These are phyloP conservation scores for Leccinum subgranulosum DNA, from an alignment of 768 basidiomycete genomes.

Conservation along the genomic window DNA sequence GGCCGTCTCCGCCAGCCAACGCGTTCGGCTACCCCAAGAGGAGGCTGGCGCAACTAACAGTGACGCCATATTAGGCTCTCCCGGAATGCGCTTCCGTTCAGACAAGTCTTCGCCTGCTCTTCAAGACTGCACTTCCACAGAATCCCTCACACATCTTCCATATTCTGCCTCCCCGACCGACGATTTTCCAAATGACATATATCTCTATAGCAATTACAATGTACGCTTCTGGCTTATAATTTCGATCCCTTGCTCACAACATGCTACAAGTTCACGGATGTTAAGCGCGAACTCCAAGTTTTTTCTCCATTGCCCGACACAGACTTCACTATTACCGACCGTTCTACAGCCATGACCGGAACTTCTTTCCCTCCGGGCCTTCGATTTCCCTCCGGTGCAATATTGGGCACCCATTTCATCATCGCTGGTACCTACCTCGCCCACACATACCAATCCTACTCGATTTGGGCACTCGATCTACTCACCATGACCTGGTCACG, in stretches of 20 bases:
- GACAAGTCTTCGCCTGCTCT: conserved; percentile 40
- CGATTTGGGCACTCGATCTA: conserved; percentile 94
- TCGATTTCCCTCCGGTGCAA: conserved; percentile 92
- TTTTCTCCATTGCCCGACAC: conserved; percentile 77
- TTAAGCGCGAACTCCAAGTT: conserved; percentile 92
- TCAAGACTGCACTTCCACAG: conserved; percentile 53
- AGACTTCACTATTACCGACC: conserved; percentile 76
- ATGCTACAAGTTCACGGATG: conserved; percentile 75
- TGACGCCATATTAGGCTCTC: conserved; percentile 46
- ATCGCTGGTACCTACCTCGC: conserved; percentile 96
- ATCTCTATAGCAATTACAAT: conserved; percentile 95
- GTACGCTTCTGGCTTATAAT: conserved; percentile 40
- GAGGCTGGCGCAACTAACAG: conserved; percentile 45
- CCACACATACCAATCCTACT: conserved; percentile 90
- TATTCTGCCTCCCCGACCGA: conserved; percentile 72
- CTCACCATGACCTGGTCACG: conserved; percentile 80
- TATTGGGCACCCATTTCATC: conserved; percentile 87
- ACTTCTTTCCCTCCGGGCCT: conserved; percentile 88
- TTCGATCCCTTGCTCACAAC: conserved; percentile 5
- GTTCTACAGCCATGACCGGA: conserved; percentile 78
- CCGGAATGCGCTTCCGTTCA: conserved; percentile 57
- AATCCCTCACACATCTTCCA: conserved; percentile 66
- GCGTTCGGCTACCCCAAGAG: conserved; percentile 66
- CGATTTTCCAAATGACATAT: conserved; percentile 82
- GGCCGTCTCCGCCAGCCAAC: conserved; percentile 69